Evolutionary conservation across 1,139 yeast genomes (phyloP).

Genomic region (Saccharomycopsis phalli): DNA sequence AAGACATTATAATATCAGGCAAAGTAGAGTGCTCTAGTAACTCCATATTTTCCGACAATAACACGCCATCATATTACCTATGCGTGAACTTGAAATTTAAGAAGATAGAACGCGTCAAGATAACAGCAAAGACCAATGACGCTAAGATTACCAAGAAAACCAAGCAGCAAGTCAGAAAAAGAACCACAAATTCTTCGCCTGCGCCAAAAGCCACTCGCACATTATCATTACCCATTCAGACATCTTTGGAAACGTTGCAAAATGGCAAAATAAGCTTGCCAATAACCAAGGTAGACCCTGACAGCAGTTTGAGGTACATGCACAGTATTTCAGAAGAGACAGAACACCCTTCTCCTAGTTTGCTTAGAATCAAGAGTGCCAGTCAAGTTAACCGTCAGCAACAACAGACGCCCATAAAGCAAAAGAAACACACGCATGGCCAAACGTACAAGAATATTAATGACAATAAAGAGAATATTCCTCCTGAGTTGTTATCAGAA

Average conservation of each 20-base stretch:
- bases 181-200: constrained; percentile 30
- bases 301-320: neutral
- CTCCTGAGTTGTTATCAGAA: constrained; percentile 13
- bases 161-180: constrained; percentile 3
- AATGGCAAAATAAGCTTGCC: too few species aligned
- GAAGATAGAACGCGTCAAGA: constrained; percentile 5
- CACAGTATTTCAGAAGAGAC: neutral
- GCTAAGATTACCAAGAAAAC: neutral
- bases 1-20: constrained; percentile 19
- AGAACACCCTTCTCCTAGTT: too few species aligned
- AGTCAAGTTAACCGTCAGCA: too few species aligned
- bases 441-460: constrained; percentile 1
- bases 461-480: constrained; percentile 16
- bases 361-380: too few species aligned
- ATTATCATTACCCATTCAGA: constrained; percentile 45
- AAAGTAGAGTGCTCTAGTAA: too few species aligned
- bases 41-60: too few species aligned
- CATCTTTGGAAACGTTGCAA: neutral
- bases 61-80: neutral
- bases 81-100: constrained; percentile 14
- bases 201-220: constrained; percentile 54
- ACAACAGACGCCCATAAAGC: neutral
- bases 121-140: neutral
- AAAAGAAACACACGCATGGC: neutral
- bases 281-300: too few species aligned